Evolutionary conservation across 148 eudicot species (phyloP), one percentile per base, ranked within the genome.

Genomic region (Rhododendron simsii): DNA sequence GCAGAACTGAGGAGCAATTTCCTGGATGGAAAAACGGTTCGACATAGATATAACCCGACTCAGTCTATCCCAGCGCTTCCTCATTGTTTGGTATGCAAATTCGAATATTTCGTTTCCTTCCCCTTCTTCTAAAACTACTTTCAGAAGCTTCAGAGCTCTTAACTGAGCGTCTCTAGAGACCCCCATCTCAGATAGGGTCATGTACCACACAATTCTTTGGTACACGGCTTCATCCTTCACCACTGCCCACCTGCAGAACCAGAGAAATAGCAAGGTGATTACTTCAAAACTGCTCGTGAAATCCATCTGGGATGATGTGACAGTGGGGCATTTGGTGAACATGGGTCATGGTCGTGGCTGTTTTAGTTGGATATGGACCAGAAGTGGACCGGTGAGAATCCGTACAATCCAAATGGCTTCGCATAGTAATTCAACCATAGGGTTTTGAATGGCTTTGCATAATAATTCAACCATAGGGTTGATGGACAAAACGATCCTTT

Each of bases 201-300:
- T 91, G 82, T 93, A 93, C 15, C n/a, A 0, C n/a, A 35, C 15
- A 92, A 94, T 91, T 81, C 87, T 90, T 10, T 87, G 39, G 81
- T 94, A 89, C 33, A 95, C 90, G 15, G 39, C 89, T 82, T 94
- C 84, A 85, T 94, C 93, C 85, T 92, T 94, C 73, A 94, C 87
- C 85, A 95, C 15, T 55, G 95, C 98, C 98, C 98, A 95, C 91
- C 96, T 95, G 80, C 35, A 83, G 37, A 80, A 50, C 16, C 7
- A 23, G 53, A 45, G 33, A 30, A 69, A 69, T 28, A 30, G 37
- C 16, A 2, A 18, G 11, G 26, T 44, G 50, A 21, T 78, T 7
- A 2, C 53, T 78, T 44, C 51, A 20, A 16, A 7, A 8, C 51
- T 21, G 12, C 30, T 78, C 18, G 45, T 10, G 44, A 41, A 69